Evolutionary conservation across 2,329 filamentous ascomycete species (phyloP), one percentile per base, ranked within the genome.

Genomic region (Neophaeococcomyces aloes): DNA sequence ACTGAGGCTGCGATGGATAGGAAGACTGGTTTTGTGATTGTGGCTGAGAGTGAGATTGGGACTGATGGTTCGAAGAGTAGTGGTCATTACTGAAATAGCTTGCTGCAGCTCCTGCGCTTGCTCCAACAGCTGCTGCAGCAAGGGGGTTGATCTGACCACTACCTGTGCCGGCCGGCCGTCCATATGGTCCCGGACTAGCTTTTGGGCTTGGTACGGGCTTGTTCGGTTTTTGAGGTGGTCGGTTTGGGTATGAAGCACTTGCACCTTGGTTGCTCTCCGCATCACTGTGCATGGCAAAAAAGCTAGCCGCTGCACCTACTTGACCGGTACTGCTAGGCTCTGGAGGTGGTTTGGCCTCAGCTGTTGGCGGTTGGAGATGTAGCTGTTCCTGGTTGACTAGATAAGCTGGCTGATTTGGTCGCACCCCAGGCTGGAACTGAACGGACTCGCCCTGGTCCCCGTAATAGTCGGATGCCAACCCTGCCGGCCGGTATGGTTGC

Each of bases 401-500:
- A 29, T 78, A 65, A 1, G 69, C 65, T 18, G 73, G 72, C 25
- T 64, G 64, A 13, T 68, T 59, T 5, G 73, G 68, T 33, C 77
- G 66, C 8, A 77, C 65, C n/a, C 78, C 78, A 5, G 78, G 77
- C 57, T 81, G 78, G 10, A 65, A 57, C 7, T 64, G 56, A 2
- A 81, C 76, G 14, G 74, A 78, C 55, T 79, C 64, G 8, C 76
- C 77, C 53, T 76, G 69, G 55, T 80, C 77, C 33, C 71, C 68
- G 56, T 80, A 81, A 57, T 78, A 81, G 27, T 78, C 75, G 13
- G 78, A 70, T 4, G 75, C 75, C 29, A 67, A 65, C 25, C 76
- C 78, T 44, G 63, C 61, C 42, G 68, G 67, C 42, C 64, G 60
- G 52, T 68, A 72, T 33, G 72, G 66, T 38, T 62, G 57, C 7